Base-by-base conservation (phyloP, 2,329 filamentous ascomycete genomes). In the Stachybotrys chartarum region DNA sequence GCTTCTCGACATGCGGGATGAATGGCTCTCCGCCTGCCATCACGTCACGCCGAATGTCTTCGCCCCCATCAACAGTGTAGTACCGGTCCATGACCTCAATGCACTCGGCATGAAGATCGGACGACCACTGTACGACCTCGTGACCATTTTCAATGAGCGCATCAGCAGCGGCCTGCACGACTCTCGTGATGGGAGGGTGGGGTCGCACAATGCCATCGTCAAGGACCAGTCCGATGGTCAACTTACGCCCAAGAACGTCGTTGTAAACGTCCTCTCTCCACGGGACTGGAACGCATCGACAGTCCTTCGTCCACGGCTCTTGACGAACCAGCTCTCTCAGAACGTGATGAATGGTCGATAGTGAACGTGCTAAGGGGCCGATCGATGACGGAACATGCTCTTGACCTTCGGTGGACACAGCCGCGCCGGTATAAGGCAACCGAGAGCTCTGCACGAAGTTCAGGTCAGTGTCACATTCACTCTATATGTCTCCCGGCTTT, bases 381-480 rank as follows among this genome's bases (percentile, higher is more conserved):
- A 85, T 69, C 0, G 82, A 75, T 0, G 83, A 86, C 1, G 83
- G 83, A 0, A 86, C 79, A 65, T 86, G 82, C 55, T 85, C 81
- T 61, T 86, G 83, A 3, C 84, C 82, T 46, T 85, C 82, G 0
- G 80, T 85, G 0, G 82, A 84, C 0, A 86, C 83, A 0, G 80
- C 74, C 0, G 83, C 80, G 0, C 81, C 82, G 12, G 74, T 63
- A 52, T 86, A 86, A 0, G 84, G 81, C 1, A 85, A 63, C 6
- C 83, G 75, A 3, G 74, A 72, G 59, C 78, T 84, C 81, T 84
- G 35, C 0, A 51, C 31, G 14, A 17, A 10, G 2, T 17, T 6
- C 8, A 14, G 5, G 35, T 42, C 14, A 42, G 35, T 14, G 5
- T 6, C 3, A 42, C 10, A 42, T 42, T 10, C 10, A 10, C 14